phyloP scores from a whole-genome alignment of 495 filamentous ascomycete species.

The Penicillium macrosclerotiorum region DNA sequence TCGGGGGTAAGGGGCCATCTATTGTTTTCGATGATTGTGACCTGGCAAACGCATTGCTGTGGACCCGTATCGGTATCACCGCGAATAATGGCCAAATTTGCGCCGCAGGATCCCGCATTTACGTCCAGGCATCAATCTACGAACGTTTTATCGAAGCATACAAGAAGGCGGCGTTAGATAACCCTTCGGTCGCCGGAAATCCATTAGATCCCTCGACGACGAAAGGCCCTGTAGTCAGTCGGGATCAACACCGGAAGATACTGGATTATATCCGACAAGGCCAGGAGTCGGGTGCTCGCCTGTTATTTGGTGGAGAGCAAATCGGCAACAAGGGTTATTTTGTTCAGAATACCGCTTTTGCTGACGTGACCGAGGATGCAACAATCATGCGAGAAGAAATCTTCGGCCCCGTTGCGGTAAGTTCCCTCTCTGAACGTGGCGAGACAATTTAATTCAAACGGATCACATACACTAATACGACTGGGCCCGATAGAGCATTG shows the following conservation, averaged over 20 bases:
- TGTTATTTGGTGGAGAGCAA: conserved; percentile 66
- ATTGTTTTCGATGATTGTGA: conserved; percentile 47
- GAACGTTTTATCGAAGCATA: conserved; percentile 47
- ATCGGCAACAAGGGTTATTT: conserved; percentile 42
- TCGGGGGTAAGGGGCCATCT: conserved; percentile 45
- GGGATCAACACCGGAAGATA: conserved; percentile 79
- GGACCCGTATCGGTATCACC: conserved; percentile 43
- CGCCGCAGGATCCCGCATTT: conserved; percentile 48
- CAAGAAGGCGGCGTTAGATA: conserved; percentile 9
- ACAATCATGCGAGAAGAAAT: conserved; percentile 49
- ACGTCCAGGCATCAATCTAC: conserved; percentile 55
- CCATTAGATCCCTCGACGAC: conserved; percentile 68
- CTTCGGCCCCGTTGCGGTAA: conserved; percentile 47
- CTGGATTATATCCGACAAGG: conserved; percentile 73
- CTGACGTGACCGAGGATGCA: conserved; percentile 35
- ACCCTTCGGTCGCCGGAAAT: conserved; percentile 59
- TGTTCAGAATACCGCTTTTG: conserved; percentile 49
- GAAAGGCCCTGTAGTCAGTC: conserved; percentile 83
- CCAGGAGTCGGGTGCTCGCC: conserved; percentile 70
- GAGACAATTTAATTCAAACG: not conserved
- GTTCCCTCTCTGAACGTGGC: not conserved
- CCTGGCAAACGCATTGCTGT: conserved; percentile 39
- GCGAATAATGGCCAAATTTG: conserved; percentile 55
- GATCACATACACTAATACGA: not conserved
- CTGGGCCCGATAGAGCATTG: conserved; percentile 18